A percentile compares a stretch with the other conserved stretches of the same genome.
Conservation (phyloP, 2,329 filamentous ascomycete genomes). For the Venturiaceae sp. region DNA sequence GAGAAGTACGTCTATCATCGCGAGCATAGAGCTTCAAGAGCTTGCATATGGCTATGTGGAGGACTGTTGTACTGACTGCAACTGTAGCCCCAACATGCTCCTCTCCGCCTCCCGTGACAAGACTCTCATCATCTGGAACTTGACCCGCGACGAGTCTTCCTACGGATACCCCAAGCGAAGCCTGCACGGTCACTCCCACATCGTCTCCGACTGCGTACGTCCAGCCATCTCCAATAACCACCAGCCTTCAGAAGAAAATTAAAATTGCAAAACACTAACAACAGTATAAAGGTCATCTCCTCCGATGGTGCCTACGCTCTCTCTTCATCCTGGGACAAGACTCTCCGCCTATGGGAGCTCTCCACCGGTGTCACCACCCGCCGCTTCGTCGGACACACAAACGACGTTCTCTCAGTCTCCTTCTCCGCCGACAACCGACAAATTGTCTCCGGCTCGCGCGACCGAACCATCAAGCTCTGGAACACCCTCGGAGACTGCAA, state of each 20-base stretch:
- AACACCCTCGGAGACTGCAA: conserved; percentile 99
- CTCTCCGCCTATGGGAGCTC: conserved; percentile 98
- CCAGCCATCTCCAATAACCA: conserved; percentile 13
- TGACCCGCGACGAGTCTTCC: conserved; percentile 94
- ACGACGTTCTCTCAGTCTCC: conserved; percentile 98
- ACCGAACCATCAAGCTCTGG: conserved; percentile 99
- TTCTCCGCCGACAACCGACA: conserved; percentile 99
- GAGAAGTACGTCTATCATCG: conserved; percentile 66
- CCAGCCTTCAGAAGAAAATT: neutral
- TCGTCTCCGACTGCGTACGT: conserved; percentile 99
- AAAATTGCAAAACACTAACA: neutral
- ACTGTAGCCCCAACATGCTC: conserved; percentile 90
- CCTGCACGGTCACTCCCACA: conserved; percentile 98
- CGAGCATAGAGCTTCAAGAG: conserved; percentile 1
- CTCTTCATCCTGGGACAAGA: conserved; percentile 99
- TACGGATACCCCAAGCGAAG: conserved; percentile 99
- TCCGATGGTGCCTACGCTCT: conserved; percentile 99
- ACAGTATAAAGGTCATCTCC: conserved; percentile 73
- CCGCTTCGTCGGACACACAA: conserved; percentile 98
- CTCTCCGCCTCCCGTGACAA: conserved; percentile 96
- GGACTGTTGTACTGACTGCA: conserved; percentile 20
- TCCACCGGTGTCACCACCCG: conserved; percentile 94
- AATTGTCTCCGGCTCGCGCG: conserved; percentile 97
- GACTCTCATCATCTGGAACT: conserved; percentile 99
- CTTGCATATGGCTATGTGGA: neutral